Conservation (phyloP, 768 basidiomycete species). For the Solioccasus polychromus region DNA sequence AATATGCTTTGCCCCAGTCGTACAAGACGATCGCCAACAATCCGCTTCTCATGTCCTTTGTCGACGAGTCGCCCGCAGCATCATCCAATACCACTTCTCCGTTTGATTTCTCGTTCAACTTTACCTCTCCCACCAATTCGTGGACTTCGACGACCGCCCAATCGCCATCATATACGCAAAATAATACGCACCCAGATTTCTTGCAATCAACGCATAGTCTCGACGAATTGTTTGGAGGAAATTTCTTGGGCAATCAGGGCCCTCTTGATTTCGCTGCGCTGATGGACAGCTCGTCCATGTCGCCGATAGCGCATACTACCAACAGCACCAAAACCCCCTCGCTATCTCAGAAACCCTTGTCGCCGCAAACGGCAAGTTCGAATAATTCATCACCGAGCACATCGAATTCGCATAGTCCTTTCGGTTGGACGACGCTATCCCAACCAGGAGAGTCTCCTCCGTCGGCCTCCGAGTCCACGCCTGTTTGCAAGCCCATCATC, state of each 20-base stretch:
- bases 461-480: conserved; percentile 36
- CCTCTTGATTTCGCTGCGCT: conserved; percentile 34
- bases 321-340: conserved; percentile 19
- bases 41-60: conserved; percentile 82
- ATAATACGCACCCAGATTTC: conserved; percentile 21
- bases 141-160: conserved; percentile 22
- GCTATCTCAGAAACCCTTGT: conserved; percentile 14
- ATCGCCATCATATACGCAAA: conserved; percentile 19
- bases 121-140: conserved; percentile 36
- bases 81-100: conserved; percentile 16
- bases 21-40: conserved; percentile 83
- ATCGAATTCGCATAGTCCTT: conserved; percentile 24
- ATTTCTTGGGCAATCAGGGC: conserved; percentile 31
- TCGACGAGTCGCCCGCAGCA: conserved; percentile 44
- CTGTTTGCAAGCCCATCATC: not conserved
- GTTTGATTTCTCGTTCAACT: conserved; percentile 45
- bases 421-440: conserved; percentile 24
- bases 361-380: conserved; percentile 20
- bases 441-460: conserved; percentile 32
- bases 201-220: conserved; percentile 26
- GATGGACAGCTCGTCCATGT: conserved; percentile 29
- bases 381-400: conserved; percentile 26
- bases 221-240: conserved; percentile 48
- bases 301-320: conserved; percentile 48
- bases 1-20: conserved; percentile 41